Base-by-base conservation (phyloP, 1,284 basidiomycete genomes). In the Fomitiporia mediterranea region DNA sequence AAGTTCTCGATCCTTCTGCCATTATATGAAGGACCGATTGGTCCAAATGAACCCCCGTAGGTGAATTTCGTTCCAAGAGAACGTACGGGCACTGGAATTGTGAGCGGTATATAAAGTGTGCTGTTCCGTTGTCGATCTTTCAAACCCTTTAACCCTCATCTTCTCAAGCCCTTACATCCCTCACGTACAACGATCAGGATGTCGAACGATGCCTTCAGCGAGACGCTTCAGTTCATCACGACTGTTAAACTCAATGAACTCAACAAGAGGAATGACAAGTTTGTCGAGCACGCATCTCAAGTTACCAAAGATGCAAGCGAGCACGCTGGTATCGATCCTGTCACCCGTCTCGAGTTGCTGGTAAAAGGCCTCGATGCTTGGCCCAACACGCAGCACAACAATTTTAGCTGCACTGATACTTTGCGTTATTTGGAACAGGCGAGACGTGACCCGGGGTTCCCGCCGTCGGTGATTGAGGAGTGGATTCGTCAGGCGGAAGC, bases 221-320 rank as follows among this genome's bases (percentile, higher is more conserved):
- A n/a, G n/a, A n/a, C n/a, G n/a, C n/a, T n/a, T n/a, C n/a, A n/a
- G n/a, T n/a, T n/a, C n/a, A n/a, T n/a, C n/a, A n/a, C n/a, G n/a
- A n/a, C n/a, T n/a, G n/a, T n/a, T 34, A 75, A 75, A 61, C 69
- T 74, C 19, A 64, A 71, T 42, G 72, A 75, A 55, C 65, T 75
- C 47, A 69, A 72, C 55, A 74, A 71, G 55, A 72, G 72, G 9
- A 28, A 47, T n/a, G n/a, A 19, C 15, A 46, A 46, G 19, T 46
- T 53, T 27, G 27, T 15, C n/a, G 43, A 43, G 28, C 51, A 58
- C 15, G 52, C 35, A 13, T 43, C 23, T 13, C 25, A 39, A 9
- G n/a, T 46, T 19, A 23, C 21, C 8, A 32, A 21, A 17, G 28
- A 51, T 9, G 40, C 43, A 17, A 44, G 32, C 9, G 38, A 19